Base-by-base conservation (phyloP, 495 filamentous ascomycete species). In the Hyaloscypha finlandica region DNA sequence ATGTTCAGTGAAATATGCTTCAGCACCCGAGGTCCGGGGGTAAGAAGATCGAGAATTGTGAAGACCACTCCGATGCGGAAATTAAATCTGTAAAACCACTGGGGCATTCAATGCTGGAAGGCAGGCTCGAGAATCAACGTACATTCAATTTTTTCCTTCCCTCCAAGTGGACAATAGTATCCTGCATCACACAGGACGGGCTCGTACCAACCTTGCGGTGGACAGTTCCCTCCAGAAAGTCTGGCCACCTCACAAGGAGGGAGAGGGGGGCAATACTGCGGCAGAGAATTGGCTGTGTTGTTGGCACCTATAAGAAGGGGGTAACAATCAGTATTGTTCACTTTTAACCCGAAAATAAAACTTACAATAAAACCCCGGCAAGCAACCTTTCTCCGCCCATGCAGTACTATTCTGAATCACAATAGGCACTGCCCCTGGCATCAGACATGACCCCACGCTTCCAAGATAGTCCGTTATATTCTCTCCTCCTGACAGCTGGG, bases 261-360 rank as follows among this genome's bases (percentile, higher is more conserved):
- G 11, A 75, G 61, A 1, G 81, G 81, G 42, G 81, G 76, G 56
- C 81, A 84, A 68, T 76, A 84, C 66, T 78, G 74, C 20, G 81
- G 81, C 4, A 80, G 73, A 2, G 74, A 73, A 54, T 77, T 77
- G 35, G 77, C 75, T 4, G 79, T 80, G 59, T 84, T 84, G 66
- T 82, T 81, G 56, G 60, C 58, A 60, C 81, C 81, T 83, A 64
- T 8, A 4, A 29, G 52, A 39, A 55, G 20, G 25, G 11, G 31
- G 9, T 12, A 57, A 73, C 57, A 72, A 69, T 67, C 1, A 61
- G 16, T 22, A 42, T 59, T 68, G 45, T 20, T n/a, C 57, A n/a
- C 8, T 20, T 33, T 19, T 8, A 22, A 9, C 32, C 1, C 9
- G 22, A 39, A 9, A 11, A 3, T 6, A 30, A n/a, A 25, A 66